Evolutionary conservation across 1,284 basidiomycete species (phyloP), one percentile per base, ranked within the genome.

Genomic region (Sphaerobolus stellatus): DNA sequence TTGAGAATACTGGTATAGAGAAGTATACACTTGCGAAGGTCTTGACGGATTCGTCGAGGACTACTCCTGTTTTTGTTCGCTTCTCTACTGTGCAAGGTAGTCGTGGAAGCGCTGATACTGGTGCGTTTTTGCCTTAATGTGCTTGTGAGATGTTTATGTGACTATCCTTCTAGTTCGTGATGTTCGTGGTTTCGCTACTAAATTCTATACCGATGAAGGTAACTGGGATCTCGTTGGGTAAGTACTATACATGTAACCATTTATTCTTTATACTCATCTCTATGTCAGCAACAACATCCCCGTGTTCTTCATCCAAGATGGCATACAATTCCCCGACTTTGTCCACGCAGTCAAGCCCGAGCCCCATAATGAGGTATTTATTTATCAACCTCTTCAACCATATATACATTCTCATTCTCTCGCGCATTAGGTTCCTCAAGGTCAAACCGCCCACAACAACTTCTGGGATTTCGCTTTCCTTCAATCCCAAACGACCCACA

Each of bases 161-260:
- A 4, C 6, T 3, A 29, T 20, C 9, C 30, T 24, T 11, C 18
- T 25, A 25, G 89, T 88, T 22, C 82, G 92, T 41, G 91, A 94
- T 63, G 88, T 90, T 20, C 82, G 92, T 60, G 92, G 92, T 0
- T 94, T 94, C 62, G 90, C 92, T 0, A 73, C 79, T 52, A 86
- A 91, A 64, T 83, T 94, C 62, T 93, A 92, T 68, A 92, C 92
- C 0, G 67, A 83, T 2, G 83, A 88, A 60, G 87, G 86, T 5
- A 91, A 89, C 60, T 93, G 88, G 87, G 90, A 94, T 63, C 70
- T 93, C 31, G 90, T 92, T 49, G 88, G 84, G 16, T 88, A 88
- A 62, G 74, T 20, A 1, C 14, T 14, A 9, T 22, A 86, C 61
- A 81, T 52, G 11, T 49, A 29, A 22, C 43, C 52, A 36, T 28